phyloP scores from a whole-genome alignment of 148 eudicot genomes.

The Rhododendron williamsianum region DNA sequence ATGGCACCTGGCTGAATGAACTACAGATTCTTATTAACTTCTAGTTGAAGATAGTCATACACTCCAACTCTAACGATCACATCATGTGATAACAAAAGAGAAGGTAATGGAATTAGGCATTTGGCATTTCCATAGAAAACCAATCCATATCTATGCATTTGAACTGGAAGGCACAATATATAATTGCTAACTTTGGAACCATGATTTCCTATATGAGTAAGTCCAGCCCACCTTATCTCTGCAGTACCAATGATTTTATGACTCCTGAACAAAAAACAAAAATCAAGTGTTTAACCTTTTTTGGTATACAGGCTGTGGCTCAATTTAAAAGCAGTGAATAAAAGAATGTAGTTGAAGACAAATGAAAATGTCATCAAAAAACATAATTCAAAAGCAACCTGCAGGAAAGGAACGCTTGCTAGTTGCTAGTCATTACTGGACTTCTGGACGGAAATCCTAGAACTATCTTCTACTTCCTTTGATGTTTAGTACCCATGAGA shows the following conservation, averaged over 20 bases:
- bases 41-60: background rate
- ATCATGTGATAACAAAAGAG: background rate
- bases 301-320: background rate
- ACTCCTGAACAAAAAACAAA: background rate
- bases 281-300: background rate
- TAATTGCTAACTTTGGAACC: constrained; percentile 1
- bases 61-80: background rate
- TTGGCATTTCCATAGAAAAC: background rate
- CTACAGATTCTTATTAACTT: background rate
- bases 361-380: constrained; percentile 1
- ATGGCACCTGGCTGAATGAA: background rate
- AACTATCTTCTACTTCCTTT: background rate
- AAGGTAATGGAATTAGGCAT: background rate
- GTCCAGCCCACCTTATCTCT: background rate
- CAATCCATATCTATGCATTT: background rate
- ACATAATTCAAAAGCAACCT: background rate
- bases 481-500: background rate
- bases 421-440: background rate
- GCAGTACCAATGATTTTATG: background rate
- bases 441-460: background rate
- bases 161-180: background rate
- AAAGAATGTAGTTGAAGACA: background rate
- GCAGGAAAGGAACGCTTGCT: background rate
- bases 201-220: background rate
- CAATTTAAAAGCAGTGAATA: background rate